phyloP scores from a whole-genome alignment of 2,329 filamentous ascomycete genomes.

The Colletotrichum abscissum region DNA sequence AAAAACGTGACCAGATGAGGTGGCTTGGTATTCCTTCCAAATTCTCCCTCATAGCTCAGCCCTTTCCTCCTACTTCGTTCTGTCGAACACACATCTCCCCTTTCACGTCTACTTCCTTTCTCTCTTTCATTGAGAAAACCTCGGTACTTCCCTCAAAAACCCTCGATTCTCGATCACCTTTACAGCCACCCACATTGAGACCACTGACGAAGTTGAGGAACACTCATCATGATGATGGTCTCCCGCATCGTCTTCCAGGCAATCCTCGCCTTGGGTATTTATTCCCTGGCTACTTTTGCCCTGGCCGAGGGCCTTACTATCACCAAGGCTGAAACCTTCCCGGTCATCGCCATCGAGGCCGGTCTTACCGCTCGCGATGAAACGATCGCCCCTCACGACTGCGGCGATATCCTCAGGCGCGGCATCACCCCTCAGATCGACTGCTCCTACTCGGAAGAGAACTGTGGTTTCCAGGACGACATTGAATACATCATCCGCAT shows the following conservation, averaged over 20 bases:
- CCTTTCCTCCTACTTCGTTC: not conserved
- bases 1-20: not conserved
- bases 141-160: not conserved
- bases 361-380: not conserved
- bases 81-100: not conserved
- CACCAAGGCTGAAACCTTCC: not conserved
- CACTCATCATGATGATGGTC: not conserved
- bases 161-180: not conserved
- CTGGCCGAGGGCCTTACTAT: not conserved
- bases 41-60: too few species aligned
- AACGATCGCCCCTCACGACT: constrained; percentile 2
- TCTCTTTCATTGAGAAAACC: not conserved
- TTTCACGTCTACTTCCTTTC: not conserved
- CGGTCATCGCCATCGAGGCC: not conserved
- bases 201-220: not conserved
- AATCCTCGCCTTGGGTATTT: not conserved
- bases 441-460: constrained; percentile 26
- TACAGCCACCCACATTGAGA: not conserved
- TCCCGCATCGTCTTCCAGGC: not conserved
- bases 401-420: constrained; percentile 4
- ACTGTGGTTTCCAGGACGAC: constrained; percentile 22
- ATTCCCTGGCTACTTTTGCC: not conserved
- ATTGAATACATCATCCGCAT: constrained; percentile 24
- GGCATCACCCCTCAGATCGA: constrained; percentile 17
- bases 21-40: not conserved